Conservation (phyloP, 148 eudicot species). For the Fagopyrum tataricum region DNA sequence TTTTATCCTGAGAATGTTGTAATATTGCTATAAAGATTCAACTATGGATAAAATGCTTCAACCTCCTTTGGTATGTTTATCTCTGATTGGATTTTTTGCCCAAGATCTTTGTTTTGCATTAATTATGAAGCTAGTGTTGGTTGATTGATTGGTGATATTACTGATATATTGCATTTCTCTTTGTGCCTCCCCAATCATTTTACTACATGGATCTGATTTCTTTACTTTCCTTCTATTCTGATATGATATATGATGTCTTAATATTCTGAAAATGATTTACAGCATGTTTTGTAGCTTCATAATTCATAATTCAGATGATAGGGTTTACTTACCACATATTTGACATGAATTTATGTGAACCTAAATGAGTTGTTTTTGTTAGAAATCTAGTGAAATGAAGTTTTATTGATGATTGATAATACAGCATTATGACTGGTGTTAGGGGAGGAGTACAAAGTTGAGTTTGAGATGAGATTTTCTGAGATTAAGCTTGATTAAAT, state of each 20-base stretch:
- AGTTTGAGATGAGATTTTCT: background rate
- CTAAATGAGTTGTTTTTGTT: background rate
- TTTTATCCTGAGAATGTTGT: slow-evolving; percentile 10
- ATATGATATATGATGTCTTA: background rate
- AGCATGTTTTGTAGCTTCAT: background rate
- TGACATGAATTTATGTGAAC: background rate
- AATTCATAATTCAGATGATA: background rate
- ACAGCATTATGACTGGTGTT: background rate
- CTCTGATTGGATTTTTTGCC: slow-evolving; percentile 3
- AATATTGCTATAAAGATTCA: slow-evolving; percentile 24
- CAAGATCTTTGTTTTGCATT: background rate
- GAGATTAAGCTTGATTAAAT: background rate
- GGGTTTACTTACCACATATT: background rate
- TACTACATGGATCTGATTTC: slow-evolving; percentile 3
- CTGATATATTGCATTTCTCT: background rate
- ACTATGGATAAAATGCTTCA: slow-evolving; percentile 63
- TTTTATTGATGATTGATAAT: background rate
- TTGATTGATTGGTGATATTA: background rate
- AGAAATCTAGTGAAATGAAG: background rate
- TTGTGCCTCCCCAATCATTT: background rate
- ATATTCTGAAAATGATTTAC: background rate
- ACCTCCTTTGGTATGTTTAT: slow-evolving; percentile 59
- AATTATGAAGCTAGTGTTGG: background rate
- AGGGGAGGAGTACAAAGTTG: background rate
- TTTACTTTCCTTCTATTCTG: background rate